Conservation (phyloP, 192 early-diverging fungal species). For the Backusella circina region DNA sequence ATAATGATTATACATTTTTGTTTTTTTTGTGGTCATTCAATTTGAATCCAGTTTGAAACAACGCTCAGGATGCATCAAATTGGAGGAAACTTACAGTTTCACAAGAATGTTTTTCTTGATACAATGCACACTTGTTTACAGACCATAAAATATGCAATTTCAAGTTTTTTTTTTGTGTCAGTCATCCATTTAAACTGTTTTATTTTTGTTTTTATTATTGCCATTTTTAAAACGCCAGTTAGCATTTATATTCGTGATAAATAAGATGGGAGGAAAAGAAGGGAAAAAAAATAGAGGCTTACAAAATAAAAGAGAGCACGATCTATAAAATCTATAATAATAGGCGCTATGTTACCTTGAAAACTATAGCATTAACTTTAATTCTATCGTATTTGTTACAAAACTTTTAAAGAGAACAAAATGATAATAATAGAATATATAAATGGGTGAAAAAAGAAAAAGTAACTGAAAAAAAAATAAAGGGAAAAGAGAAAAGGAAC, state of each 20-base stretch:
- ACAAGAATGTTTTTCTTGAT: conserved; percentile 3
- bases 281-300: background rate
- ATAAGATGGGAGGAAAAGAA: background rate
- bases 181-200: background rate
- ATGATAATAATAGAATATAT: no score
- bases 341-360: no score
- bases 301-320: background rate
- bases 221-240: background rate
- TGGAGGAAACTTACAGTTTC: background rate
- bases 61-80: background rate
- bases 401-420: no score
- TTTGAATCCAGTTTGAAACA: conserved; percentile 3
- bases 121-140: background rate
- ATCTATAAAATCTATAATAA: background rate
- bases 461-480: background rate
- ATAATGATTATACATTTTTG: background rate
- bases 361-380: no score
- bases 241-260: background rate
- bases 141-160: background rate
- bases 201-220: background rate
- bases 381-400: no score
- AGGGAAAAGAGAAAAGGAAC: background rate
- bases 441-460: background rate
- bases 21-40: background rate
- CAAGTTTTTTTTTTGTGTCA: background rate